These are phyloP conservation scores for Tricholoma furcatifolium DNA, from an alignment of 768 basidiomycete genomes.

Conservation along the genomic window DNA sequence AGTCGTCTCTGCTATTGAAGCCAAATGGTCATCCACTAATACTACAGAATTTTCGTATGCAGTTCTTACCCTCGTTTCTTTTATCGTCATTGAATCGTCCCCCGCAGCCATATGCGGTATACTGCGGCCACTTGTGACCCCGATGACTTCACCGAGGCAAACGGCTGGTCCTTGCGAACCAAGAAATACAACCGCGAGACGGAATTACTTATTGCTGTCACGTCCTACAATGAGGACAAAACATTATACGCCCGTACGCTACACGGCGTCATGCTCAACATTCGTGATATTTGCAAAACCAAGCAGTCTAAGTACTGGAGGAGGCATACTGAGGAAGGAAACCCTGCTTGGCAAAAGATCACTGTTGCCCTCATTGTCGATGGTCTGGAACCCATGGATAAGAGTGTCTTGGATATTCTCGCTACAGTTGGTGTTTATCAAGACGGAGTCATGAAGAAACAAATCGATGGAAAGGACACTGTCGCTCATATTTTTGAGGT, in stretches of 20 bases:
- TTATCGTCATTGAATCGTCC: background rate
- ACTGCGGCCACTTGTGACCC: constrained; percentile 91
- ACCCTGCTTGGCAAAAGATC: constrained; percentile 89
- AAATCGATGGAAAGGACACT: constrained; percentile 83
- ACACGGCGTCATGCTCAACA: constrained; percentile 96
- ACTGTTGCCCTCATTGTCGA: constrained; percentile 89
- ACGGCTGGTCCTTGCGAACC: constrained; percentile 82
- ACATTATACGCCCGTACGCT: constrained; percentile 88
- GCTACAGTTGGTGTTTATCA: constrained; percentile 93
- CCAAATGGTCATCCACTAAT: constrained; percentile 67
- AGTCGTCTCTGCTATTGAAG: constrained; percentile 78
- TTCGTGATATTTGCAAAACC: constrained; percentile 95
- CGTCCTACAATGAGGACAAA: constrained; percentile 92
- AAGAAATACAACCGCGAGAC: constrained; percentile 88
- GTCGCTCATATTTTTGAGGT: constrained; percentile 97
- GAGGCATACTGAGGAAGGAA: constrained; percentile 76
- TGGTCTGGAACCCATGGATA: constrained; percentile 94
- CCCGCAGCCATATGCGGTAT: constrained; percentile 85
- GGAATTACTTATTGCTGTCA: constrained; percentile 92
- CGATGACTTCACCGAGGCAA: constrained; percentile 78
- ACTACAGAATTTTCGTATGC: constrained; percentile 91
- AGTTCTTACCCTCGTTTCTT: background rate
- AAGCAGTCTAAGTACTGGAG: constrained; percentile 94
- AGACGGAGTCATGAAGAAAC: constrained; percentile 94
- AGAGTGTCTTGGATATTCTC: constrained; percentile 85